Percentiles rank a stretch among this genome's conserved stretches.
Evolutionary conservation across 2,329 filamentous ascomycete species (phyloP).

Genomic region (Triangularia verruculosa): DNA sequence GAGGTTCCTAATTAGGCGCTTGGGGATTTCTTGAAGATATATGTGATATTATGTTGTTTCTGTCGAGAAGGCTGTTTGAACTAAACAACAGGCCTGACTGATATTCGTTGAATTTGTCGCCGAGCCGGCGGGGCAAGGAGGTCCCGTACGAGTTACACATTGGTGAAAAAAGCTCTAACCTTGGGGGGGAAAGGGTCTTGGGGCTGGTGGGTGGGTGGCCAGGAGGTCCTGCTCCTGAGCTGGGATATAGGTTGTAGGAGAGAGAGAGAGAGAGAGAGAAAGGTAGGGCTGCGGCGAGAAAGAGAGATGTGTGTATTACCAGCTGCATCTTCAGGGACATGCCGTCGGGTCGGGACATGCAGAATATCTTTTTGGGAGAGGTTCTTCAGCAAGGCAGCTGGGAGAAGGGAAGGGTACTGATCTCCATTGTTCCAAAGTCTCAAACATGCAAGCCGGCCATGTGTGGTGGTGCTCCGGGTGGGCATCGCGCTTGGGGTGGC

Average conservation of each 20-base stretch:
- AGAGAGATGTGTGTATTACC: neutral
- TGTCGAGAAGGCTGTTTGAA: neutral
- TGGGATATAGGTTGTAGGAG: neutral
- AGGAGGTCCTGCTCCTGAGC: neutral
- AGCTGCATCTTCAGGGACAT: neutral
- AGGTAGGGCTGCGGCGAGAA: neutral
- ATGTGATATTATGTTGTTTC: neutral
- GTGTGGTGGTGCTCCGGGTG: constrained; percentile 13
- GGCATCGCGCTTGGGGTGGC: constrained; percentile 17
- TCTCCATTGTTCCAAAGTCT: constrained; percentile 13
- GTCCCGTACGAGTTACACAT: neutral
- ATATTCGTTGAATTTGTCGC: neutral
- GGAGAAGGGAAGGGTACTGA: neutral
- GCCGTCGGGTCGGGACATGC: neutral
- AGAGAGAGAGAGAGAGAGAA: neutral
- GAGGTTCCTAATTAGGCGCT: neutral
- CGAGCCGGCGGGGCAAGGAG: neutral
- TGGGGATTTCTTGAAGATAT: neutral
- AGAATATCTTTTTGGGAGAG: neutral
- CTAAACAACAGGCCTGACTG: neutral
- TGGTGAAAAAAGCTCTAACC: neutral
- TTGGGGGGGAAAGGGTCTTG: neutral
- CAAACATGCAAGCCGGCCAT: constrained; percentile 14
- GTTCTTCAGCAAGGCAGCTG: neutral
- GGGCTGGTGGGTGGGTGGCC: neutral